Conservation (phyloP, 495 filamentous ascomycete genomes). For the Apiosordaria backusii region DNA sequence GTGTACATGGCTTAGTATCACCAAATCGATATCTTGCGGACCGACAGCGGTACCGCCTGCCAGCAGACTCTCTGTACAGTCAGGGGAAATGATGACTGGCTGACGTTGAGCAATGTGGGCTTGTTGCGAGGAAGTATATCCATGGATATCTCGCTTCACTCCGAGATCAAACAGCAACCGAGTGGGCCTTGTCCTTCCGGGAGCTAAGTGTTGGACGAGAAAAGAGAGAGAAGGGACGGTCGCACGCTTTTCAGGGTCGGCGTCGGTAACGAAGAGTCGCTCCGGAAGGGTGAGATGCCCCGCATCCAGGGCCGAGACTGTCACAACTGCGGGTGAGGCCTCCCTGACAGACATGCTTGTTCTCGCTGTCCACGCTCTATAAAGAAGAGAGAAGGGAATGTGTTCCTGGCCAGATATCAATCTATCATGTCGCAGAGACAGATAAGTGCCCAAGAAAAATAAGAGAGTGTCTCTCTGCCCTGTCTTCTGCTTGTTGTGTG, state of each 20-base stretch:
- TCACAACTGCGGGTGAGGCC: slow-evolving; percentile 15
- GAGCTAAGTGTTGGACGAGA: slow-evolving; percentile 31
- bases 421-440: too few relatives aligned
- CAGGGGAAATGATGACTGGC: slow-evolving; percentile 37
- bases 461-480: background rate
- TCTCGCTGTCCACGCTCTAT: too few relatives aligned
- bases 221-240: slow-evolving; percentile 41
- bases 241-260: slow-evolving; percentile 26
- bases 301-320: slow-evolving; percentile 32
- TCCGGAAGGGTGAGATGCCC: slow-evolving; percentile 37
- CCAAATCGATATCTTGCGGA: slow-evolving; percentile 39
- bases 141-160: slow-evolving; percentile 37
- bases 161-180: slow-evolving; percentile 51
- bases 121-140: slow-evolving; percentile 39
- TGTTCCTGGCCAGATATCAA: too few relatives aligned
- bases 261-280: slow-evolving; percentile 34
- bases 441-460: too few relatives aligned
- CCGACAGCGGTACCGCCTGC: slow-evolving; percentile 27
- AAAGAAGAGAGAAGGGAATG: background rate
- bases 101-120: slow-evolving; percentile 39
- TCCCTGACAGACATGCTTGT: background rate
- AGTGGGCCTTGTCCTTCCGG: slow-evolving; percentile 18
- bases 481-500: background rate
- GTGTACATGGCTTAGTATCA: slow-evolving; percentile 50
- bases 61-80: slow-evolving; percentile 36